A percentile compares a stretch with the other conserved stretches of the same genome.
phyloP scores from a whole-genome alignment of 1,139 yeast species.

The Diutina catenulata region DNA sequence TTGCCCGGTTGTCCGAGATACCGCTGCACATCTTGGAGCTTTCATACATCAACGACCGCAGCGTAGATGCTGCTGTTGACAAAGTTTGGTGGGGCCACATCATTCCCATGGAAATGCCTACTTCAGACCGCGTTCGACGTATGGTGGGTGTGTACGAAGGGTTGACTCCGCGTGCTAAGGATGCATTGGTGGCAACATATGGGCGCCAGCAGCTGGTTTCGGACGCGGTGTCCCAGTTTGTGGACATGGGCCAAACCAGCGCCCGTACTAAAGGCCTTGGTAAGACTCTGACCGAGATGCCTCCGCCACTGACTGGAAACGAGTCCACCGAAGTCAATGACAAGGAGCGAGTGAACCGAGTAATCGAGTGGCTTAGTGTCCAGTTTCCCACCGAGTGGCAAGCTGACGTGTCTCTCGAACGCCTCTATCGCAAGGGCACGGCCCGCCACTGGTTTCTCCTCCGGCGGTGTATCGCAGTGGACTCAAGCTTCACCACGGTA shows the following conservation, averaged over 20 bases:
- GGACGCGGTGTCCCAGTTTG: background rate
- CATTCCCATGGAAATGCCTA: conserved; percentile 41
- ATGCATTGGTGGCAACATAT: conserved; percentile 1
- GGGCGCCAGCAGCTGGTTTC: background rate
- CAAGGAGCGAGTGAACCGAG: background rate
- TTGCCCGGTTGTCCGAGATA: too few species aligned
- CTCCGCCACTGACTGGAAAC: too few species aligned
- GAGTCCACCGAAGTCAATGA: background rate
- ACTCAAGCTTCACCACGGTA: background rate
- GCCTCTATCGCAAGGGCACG: background rate
- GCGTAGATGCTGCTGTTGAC: conserved; percentile 63
- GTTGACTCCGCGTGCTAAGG: background rate
- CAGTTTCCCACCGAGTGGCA: conserved; percentile 1
- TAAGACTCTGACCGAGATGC: too few species aligned
- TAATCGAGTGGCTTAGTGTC: background rate
- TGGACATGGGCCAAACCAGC: background rate
- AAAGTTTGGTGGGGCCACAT: conserved; percentile 45
- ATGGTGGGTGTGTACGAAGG: conserved; percentile 13
- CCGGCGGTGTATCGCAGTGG: background rate
- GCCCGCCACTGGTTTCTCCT: conserved; percentile 3
- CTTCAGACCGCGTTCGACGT: conserved; percentile 37
- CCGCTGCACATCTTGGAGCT: conserved; percentile 61
- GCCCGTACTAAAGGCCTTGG: background rate
- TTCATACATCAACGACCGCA: conserved; percentile 62
- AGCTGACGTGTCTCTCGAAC: background rate